Conservation (phyloP, 768 basidiomycete genomes). For the Cyathus striatus region DNA sequence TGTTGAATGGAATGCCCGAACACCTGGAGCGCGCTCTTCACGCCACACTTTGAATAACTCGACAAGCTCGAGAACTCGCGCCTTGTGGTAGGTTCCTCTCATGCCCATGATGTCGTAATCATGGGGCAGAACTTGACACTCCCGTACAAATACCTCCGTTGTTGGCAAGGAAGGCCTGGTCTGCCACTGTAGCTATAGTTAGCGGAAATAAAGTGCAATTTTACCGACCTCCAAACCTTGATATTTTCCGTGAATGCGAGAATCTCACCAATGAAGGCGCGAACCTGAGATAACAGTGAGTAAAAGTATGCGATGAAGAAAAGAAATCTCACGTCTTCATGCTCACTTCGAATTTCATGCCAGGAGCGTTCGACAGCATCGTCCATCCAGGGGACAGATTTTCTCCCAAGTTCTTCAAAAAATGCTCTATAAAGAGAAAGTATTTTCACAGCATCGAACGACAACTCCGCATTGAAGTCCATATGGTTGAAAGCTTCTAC, state of each 20-base stretch:
- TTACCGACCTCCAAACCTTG: constrained; percentile 38
- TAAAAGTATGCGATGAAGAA: constrained; percentile 38
- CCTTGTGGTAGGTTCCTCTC: constrained; percentile 56
- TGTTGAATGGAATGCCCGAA: constrained; percentile 78
- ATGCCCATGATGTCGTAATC: constrained; percentile 75
- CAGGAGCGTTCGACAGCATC: constrained; percentile 64
- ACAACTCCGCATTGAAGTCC: constrained; percentile 79
- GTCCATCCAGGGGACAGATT: constrained; percentile 76
- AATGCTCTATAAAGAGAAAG: constrained; percentile 65
- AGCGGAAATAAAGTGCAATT: background rate
- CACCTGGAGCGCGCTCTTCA: constrained; percentile 63
- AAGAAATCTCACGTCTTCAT: constrained; percentile 58
- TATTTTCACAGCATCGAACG: constrained; percentile 74
- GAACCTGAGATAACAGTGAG: constrained; percentile 40
- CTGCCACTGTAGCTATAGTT: constrained; percentile 43
- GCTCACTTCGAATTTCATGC: constrained; percentile 67
- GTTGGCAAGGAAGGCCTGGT: constrained; percentile 59
- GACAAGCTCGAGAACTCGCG: constrained; percentile 56
- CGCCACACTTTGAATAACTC: constrained; percentile 66
- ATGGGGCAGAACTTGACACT: constrained; percentile 50
- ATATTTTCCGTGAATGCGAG: constrained; percentile 69
- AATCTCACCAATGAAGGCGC: constrained; percentile 71
- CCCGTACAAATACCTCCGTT: constrained; percentile 59
- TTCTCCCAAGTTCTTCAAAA: constrained; percentile 73
- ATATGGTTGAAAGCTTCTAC: constrained; percentile 55